Evolutionary conservation across 129 eudicot genomes (phyloP).

Genomic region (Mikania micrantha): DNA sequence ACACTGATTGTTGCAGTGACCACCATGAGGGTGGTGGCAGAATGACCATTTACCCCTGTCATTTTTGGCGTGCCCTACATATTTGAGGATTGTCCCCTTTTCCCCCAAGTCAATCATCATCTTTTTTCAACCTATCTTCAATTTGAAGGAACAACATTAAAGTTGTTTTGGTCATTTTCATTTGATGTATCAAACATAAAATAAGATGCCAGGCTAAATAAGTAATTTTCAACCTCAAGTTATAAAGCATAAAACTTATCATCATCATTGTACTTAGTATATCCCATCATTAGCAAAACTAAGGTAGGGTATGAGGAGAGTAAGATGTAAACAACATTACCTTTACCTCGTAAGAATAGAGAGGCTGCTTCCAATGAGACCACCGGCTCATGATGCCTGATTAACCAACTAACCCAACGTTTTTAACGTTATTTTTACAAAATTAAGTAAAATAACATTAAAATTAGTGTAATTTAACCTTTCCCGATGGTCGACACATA

Average conservation of each 20-base stretch:
- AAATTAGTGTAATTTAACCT: too few relatives aligned
- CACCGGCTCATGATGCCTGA: too few relatives aligned
- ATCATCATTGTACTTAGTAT: too few relatives aligned
- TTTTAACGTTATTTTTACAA: too few relatives aligned
- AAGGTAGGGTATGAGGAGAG: too few relatives aligned
- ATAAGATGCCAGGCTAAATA: background rate
- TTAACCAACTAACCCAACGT: too few relatives aligned
- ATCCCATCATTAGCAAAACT: too few relatives aligned
- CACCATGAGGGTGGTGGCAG: constrained; percentile 23
- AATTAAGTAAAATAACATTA: too few relatives aligned
- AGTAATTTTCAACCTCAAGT: background rate
- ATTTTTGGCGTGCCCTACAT: constrained; percentile 13
- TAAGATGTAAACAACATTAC: too few relatives aligned
- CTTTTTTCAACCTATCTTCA: background rate
- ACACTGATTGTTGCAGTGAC: constrained; percentile 25
- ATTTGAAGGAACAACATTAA: background rate
- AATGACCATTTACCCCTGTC: constrained; percentile 16
- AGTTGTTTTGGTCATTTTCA: constrained; percentile 12
- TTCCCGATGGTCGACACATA: too few relatives aligned
- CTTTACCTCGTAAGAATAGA: too few relatives aligned
- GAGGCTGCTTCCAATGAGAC: too few relatives aligned
- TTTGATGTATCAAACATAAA: background rate
- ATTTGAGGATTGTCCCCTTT: background rate
- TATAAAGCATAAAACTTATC: background rate
- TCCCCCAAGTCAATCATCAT: background rate